A percentile compares a stretch with the other conserved stretches of the same genome.
Evolutionary conservation across 805 yeast genomes (phyloP).

Genomic region (Candida koratica): DNA sequence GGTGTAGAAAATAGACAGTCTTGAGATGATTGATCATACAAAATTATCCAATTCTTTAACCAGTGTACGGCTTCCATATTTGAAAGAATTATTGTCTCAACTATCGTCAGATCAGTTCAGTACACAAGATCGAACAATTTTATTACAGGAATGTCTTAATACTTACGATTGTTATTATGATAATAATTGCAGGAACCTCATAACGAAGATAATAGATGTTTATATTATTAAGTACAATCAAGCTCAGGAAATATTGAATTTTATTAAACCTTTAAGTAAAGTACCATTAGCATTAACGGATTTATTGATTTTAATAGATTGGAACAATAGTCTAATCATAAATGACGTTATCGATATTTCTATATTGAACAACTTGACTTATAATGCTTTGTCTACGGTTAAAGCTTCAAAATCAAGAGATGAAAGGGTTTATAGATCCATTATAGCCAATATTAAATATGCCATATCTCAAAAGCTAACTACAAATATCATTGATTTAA

Average conservation of each 20-base stretch:
- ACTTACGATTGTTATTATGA: conserved; percentile 53
- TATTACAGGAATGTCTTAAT: conserved; percentile 15
- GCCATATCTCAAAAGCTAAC: conserved; percentile 6
- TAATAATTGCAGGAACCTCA: conserved; percentile 41
- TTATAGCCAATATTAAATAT: conserved; percentile 28
- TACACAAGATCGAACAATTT: background rate
- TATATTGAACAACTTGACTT: conserved; percentile 3
- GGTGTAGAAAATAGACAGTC: too few relatives aligned
- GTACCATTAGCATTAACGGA: conserved; percentile 49
- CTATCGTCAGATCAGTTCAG: background rate
- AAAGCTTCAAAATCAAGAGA: conserved; percentile 9
- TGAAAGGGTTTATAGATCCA: conserved; percentile 22
- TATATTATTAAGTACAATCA: conserved; percentile 14
- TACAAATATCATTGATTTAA: conserved; percentile 6
- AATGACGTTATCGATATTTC: background rate
- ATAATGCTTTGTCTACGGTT: background rate
- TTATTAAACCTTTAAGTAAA: conserved; percentile 24
- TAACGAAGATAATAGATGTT: conserved; percentile 32
- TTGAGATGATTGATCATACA: conserved; percentile 3
- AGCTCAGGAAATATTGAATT: conserved; percentile 37
- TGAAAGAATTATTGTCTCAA: conserved; percentile 24
- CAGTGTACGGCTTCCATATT: conserved; percentile 30
- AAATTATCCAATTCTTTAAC: conserved; percentile 29
- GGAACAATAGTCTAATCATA: conserved; percentile 29
- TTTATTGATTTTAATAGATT: conserved; percentile 52